Conservation (phyloP, 352 stramenopile species). For the Pythium aphanidermatum region DNA sequence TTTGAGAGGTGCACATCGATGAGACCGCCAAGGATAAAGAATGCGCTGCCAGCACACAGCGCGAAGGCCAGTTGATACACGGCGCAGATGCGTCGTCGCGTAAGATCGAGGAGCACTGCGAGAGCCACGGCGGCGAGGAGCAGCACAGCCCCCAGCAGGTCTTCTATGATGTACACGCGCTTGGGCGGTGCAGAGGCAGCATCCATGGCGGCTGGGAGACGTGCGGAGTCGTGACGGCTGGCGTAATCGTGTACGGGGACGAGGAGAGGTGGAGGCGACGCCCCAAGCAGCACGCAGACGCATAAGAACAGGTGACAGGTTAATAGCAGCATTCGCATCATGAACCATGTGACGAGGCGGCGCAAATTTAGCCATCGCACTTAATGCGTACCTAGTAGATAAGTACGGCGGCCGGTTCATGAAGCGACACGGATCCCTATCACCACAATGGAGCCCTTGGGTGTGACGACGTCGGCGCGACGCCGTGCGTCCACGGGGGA, state of each 20-base stretch:
- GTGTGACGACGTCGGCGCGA: slow-evolving; percentile 1
- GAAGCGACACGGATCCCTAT: too few species aligned
- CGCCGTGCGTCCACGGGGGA: background rate
- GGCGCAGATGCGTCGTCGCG: slow-evolving; percentile 51
- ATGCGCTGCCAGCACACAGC: slow-evolving; percentile 34
- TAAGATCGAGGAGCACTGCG: slow-evolving; percentile 57
- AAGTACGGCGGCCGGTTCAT: too few species aligned
- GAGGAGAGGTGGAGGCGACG: too few species aligned
- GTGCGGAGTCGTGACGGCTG: background rate
- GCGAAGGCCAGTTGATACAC: slow-evolving; percentile 70
- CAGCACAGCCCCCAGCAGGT: slow-evolving; percentile 59
- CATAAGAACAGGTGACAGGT: slow-evolving; percentile 2
- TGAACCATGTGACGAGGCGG: background rate
- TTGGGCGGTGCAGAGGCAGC: slow-evolving; percentile 15
- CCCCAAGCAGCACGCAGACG: too few species aligned
- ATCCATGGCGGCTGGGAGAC: slow-evolving; percentile 1
- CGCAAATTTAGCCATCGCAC: slow-evolving; percentile 16
- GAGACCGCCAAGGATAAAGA: slow-evolving; percentile 66
- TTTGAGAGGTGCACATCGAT: slow-evolving; percentile 68
- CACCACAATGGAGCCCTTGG: slow-evolving; percentile 2
- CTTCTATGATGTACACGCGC: slow-evolving; percentile 67
- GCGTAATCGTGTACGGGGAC: too few species aligned
- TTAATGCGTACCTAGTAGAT: too few species aligned
- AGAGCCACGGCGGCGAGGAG: slow-evolving; percentile 46
- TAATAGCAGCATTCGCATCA: slow-evolving; percentile 3